Base-by-base conservation (phyloP, 495 filamentous ascomycete species). In the Penicilliopsis zonata region DNA sequence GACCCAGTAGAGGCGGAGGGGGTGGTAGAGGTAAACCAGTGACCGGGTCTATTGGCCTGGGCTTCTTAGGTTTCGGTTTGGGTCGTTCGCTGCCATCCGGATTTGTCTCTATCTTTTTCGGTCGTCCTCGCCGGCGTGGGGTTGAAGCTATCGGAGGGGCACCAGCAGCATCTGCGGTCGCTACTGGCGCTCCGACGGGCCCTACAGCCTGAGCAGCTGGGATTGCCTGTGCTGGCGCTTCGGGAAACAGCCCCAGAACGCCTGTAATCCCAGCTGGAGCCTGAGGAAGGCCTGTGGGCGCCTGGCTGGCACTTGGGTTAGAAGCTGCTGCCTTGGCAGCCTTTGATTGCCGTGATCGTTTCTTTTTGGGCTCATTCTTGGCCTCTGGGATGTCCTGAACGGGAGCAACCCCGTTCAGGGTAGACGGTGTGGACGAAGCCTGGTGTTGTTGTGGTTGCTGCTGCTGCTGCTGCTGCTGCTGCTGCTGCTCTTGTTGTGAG, bases 121-220 rank as follows among this genome's bases (percentile, higher is more conserved):
- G 51, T 4, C 48, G 49, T 18, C 48, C 51, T 23, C 49, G 51
- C 31, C 46, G 50, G 19, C 49, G 51, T 15, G 28, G 35, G 13
- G 40, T 44, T 6, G 28, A 21, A 7, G 41, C 35, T 4, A 29
- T 29, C 3, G 40, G 42, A 12, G 45, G n/a, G n/a, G n/a, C n/a
- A n/a, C n/a, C 37, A 4, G 14, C 20, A 4, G 38, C 17, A 7
- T 31, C 36, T 9, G 38, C 39, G 18, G 36, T 29, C 4, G 20
- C 43, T 10, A 20, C 18, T 19, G 32, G 2, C 9, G 21, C 12
- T 8, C 33, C 21, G 15, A 14, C 7, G 13, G 34, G 33, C n/a
- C n/a, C n/a, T n/a, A n/a, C n/a, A n/a, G n/a, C n/a, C n/a, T n/a
- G n/a, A n/a, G 41, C 18, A 47, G 42, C 31, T 54, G 48, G 19